phyloP scores from a whole-genome alignment of 1,284 basidiomycete genomes.

The Microbotryum saponariae region DNA sequence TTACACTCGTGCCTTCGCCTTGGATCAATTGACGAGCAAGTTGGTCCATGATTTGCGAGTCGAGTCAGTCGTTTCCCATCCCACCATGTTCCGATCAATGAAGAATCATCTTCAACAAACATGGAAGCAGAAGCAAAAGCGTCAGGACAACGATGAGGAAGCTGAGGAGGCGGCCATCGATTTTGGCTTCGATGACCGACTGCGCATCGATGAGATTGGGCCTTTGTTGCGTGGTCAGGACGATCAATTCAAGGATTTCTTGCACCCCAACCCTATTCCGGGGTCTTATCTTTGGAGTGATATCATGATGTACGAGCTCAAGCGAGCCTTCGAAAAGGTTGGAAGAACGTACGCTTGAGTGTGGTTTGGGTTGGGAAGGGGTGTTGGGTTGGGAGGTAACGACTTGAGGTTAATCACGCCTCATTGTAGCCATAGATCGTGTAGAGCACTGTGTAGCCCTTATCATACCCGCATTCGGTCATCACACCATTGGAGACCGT shows the following conservation, averaged over 20 bases:
- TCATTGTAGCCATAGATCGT: no score
- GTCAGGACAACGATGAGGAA: background rate
- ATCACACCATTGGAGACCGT: no score
- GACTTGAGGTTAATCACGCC: no score
- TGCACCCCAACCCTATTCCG: conserved; percentile 20
- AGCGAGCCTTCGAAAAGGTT: background rate
- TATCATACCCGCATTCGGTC: no score
- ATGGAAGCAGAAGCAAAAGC: background rate
- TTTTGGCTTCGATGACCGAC: conserved; percentile 27
- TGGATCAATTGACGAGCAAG: conserved; percentile 24
- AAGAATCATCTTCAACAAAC: background rate
- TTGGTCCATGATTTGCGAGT: conserved; percentile 26
- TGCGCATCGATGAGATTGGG: conserved; percentile 27
- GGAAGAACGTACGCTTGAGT: no score
- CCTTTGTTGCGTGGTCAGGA: conserved; percentile 22
- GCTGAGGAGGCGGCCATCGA: conserved; percentile 1
- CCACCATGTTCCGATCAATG: conserved; percentile 9
- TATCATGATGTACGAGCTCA: conserved; percentile 26
- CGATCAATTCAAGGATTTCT: conserved; percentile 24
- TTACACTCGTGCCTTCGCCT: conserved; percentile 17
- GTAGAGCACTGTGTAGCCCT: no score
- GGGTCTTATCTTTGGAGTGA: conserved; percentile 26
- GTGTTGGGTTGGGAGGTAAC: background rate
- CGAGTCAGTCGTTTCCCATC: conserved; percentile 21
- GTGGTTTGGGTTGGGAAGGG: no score